Evolutionary conservation across 129 eudicot species (phyloP).

Genomic region (Helianthus tuberosus): DNA sequence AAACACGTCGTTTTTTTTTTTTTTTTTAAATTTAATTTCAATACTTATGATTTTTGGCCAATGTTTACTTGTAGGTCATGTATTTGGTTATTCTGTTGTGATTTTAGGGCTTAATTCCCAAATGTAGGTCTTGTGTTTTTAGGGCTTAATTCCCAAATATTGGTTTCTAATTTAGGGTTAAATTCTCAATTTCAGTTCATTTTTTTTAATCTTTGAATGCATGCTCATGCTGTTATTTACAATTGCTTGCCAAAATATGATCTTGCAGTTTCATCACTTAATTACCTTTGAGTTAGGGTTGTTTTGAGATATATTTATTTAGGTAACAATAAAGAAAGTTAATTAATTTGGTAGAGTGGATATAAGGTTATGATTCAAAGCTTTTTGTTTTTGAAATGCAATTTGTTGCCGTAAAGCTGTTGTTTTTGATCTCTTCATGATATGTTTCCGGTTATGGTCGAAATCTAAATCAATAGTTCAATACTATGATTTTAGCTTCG

Average conservation of each 20-base stretch:
- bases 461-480: too few relatives aligned
- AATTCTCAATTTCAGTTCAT: too few relatives aligned
- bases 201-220: too few relatives aligned
- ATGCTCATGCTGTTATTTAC: too few relatives aligned
- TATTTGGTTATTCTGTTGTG: not conserved
- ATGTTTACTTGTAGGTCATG: not conserved
- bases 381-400: not conserved
- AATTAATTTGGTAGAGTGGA: not conserved
- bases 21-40: not conserved
- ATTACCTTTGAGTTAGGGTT: not conserved
- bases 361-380: constrained; percentile 9
- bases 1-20: not conserved
- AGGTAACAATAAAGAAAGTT: not conserved
- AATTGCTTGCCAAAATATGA: too few relatives aligned
- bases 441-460: not conserved
- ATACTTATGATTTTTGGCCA: not conserved
- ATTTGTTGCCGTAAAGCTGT: constrained; percentile 12
- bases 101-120: not conserved
- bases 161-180: constrained; percentile 11
- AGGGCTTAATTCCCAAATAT: constrained; percentile 24
- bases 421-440: not conserved
- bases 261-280: not conserved
- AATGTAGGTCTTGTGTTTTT: not conserved
- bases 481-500: too few relatives aligned
- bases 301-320: not conserved